These are phyloP conservation scores for Linnemannia hyalina DNA, from an alignment of 192 early-diverging fungal species.

Conservation along the genomic window DNA sequence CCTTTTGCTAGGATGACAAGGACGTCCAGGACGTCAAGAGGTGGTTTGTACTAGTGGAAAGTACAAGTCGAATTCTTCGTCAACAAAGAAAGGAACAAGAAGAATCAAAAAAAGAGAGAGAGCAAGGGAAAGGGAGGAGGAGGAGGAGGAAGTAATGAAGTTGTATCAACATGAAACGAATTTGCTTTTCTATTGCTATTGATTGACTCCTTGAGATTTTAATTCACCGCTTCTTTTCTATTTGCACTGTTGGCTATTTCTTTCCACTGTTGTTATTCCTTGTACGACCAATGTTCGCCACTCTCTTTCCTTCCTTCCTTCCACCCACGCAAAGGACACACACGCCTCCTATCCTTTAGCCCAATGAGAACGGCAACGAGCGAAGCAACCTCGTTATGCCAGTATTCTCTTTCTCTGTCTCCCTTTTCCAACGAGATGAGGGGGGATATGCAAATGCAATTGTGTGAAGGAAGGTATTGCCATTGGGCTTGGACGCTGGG, in stretches of 20 bases:
- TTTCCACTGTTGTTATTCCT: not conserved
- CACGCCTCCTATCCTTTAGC: not conserved
- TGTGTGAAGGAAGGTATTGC: too few relatives aligned
- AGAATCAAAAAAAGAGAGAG: not conserved
- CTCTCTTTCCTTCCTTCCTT: not conserved
- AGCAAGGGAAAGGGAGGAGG: not conserved
- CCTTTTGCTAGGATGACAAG: not conserved
- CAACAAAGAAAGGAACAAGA: not conserved
- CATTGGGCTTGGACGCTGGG: too few relatives aligned
- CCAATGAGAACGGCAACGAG: too few relatives aligned
- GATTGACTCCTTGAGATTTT: not conserved
- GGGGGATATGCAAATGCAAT: too few relatives aligned
- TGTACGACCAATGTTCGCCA: not conserved
- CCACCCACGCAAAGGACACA: not conserved
- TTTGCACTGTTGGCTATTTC: not conserved
- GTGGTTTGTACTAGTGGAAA: not conserved
- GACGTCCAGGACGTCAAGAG: not conserved
- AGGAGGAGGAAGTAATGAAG: not conserved
- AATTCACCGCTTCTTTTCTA: not conserved
- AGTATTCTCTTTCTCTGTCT: too few relatives aligned
- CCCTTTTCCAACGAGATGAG: too few relatives aligned
- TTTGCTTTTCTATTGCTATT: not conserved
- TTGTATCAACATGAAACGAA: not conserved
- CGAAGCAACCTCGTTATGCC: too few relatives aligned
- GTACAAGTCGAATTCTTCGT: not conserved